Evolutionary conservation across 2,329 filamentous ascomycete species (phyloP).

Genomic region (Colletotrichum magnum): DNA sequence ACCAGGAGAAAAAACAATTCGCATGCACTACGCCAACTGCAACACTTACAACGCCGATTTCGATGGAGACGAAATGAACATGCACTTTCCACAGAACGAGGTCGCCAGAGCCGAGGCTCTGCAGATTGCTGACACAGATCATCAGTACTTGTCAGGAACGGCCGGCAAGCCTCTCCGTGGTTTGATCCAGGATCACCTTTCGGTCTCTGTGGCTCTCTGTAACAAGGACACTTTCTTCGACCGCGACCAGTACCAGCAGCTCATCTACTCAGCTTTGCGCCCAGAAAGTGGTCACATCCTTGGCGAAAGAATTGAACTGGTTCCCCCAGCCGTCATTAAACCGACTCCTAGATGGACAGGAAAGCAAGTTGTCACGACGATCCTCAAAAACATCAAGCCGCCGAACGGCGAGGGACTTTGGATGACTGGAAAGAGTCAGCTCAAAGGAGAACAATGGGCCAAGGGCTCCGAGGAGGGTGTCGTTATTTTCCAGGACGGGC

Average conservation of each 20-base stretch:
- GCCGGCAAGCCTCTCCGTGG: slow-evolving; percentile 94
- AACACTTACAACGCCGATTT: slow-evolving; percentile 99
- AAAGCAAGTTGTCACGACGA: slow-evolving; percentile 94
- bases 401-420: slow-evolving; percentile 81
- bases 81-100: slow-evolving; percentile 99
- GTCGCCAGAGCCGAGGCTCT: slow-evolving; percentile 93
- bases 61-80: slow-evolving; percentile 99
- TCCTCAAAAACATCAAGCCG: slow-evolving; percentile 92
- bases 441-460: slow-evolving; percentile 86
- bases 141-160: slow-evolving; percentile 95
- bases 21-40: slow-evolving; percentile 99
- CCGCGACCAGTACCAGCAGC: slow-evolving; percentile 88
- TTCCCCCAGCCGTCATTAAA: slow-evolving; percentile 86
- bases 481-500: slow-evolving; percentile 88
- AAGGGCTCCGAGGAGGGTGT: slow-evolving; percentile 80
- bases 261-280: slow-evolving; percentile 91
- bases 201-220: slow-evolving; percentile 91
- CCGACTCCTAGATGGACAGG: slow-evolving; percentile 91
- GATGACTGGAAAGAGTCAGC: slow-evolving; percentile 83
- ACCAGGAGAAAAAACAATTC: slow-evolving; percentile 95
- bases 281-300: slow-evolving; percentile 93
- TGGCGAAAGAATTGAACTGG: slow-evolving; percentile 83
- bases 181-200: slow-evolving; percentile 98
- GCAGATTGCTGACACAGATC: slow-evolving; percentile 94
- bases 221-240: slow-evolving; percentile 93